Base-by-base conservation (phyloP, 805 yeast species). In the Metschnikowia orientalis region DNA sequence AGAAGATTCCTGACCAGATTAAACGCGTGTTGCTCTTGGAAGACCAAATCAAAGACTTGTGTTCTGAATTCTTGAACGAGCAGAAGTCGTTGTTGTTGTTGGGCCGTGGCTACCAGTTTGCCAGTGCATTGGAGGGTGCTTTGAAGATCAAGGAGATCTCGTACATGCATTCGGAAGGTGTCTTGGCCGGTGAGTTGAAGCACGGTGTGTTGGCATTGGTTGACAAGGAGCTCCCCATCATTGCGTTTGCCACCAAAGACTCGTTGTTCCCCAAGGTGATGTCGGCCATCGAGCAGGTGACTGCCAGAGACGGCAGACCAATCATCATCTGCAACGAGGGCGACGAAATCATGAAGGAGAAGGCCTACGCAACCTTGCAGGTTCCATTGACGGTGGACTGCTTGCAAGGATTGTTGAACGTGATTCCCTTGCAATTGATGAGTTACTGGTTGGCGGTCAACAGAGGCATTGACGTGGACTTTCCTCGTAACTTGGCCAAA, bases 131-230 rank as follows among this genome's bases (percentile, higher is more conserved):
- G 52, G 99, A 92, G 67, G 98, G 98, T 57, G 98, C 99, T 8
- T 76, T 92, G 54, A 92, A 92, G 69, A 90, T 92, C 59, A 92
- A 92, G 68, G 99, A 92, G 64, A 92, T 92, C 43, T 90, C 97
- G 3, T 92, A 92, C 62, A 92, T 92, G 87, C 99, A 92, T 61
- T 87, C 97, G 13, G 99, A 92, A 69, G 99, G 98, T 70, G 95
- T 92, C 34, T 78, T 92, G 46, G 98, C 99, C 14, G 99, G 98
- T 61, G 99, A 92, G 67, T 78, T 92, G 65, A 92, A 92, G 63
- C 99, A 92, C 58, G 99, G 99, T 66, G 95, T 87, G 19, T 75
- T 92, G 53, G 99, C 99, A 6, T 73, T 92, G 40, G 97, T 92
- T 40, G 99, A 92, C 63, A 95, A 84, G 50, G 72, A 81, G 42